Conservation (phyloP, 2,329 filamentous ascomycete genomes). For the Mycosphaerella arachidis region DNA sequence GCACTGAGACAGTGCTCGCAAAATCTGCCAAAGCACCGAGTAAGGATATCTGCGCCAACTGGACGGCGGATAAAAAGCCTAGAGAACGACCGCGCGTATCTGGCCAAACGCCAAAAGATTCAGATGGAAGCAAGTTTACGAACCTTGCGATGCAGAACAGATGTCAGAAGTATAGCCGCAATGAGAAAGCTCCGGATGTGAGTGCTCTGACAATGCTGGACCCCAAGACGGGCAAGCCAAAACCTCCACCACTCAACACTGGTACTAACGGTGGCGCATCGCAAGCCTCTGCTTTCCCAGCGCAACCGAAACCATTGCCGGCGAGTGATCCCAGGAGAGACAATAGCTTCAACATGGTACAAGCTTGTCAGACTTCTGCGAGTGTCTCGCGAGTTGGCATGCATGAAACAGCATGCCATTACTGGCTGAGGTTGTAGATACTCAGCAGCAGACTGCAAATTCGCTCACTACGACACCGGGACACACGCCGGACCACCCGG, state of each 20-base stretch:
- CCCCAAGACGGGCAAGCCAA: slow-evolving; percentile 27
- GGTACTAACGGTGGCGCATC: background rate
- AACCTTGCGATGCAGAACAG: slow-evolving; percentile 22
- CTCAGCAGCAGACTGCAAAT: slow-evolving; percentile 18
- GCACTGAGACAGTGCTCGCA: background rate
- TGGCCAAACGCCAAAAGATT: slow-evolving; percentile 22
- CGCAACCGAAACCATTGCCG: background rate
- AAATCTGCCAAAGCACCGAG: background rate
- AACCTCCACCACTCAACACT: background rate
- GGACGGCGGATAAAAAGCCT: slow-evolving; percentile 10
- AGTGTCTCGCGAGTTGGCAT: background rate
- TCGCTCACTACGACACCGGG: slow-evolving; percentile 22
- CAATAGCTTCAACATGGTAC: background rate
- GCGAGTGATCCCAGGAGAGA: background rate
- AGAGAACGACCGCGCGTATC: slow-evolving; percentile 18
- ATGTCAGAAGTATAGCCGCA: slow-evolving; percentile 21
- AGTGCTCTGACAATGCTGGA: slow-evolving; percentile 27
- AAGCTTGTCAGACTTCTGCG: background rate
- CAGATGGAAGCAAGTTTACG: slow-evolving; percentile 17
- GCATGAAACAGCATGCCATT: slow-evolving; percentile 12
- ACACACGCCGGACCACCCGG: slow-evolving; percentile 8
- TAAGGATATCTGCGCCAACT: slow-evolving; percentile 15
- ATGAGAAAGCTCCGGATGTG: slow-evolving; percentile 28
- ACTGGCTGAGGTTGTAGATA: slow-evolving; percentile 16
- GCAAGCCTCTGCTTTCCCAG: background rate